Conservation (phyloP, 306 rosid species). For the Medicago ruthenica region DNA sequence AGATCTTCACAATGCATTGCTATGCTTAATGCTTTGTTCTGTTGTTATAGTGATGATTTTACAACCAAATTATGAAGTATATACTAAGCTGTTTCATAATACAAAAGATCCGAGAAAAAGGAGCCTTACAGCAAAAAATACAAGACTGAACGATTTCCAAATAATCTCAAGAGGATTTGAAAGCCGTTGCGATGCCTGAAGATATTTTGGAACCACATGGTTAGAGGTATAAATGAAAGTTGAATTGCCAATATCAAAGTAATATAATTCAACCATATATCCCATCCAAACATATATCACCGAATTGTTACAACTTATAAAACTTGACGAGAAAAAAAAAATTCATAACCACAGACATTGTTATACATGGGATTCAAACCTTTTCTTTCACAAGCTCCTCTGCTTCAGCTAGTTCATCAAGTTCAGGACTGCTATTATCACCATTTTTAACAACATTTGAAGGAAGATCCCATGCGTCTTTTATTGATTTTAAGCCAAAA, state of each 20-base stretch:
- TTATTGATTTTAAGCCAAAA: constrained; percentile 89
- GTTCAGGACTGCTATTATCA: constrained; percentile 68
- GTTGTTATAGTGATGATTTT: constrained; percentile 27
- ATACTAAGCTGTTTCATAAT: constrained; percentile 8
- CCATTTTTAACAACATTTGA: constrained; percentile 57
- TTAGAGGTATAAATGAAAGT: constrained; percentile 22
- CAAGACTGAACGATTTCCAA: constrained; percentile 96
- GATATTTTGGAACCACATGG: constrained; percentile 18
- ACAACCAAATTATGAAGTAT: constrained; percentile 21
- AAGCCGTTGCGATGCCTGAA: constrained; percentile 73
- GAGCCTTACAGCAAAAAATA: constrained; percentile 89
- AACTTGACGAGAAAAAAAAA: neutral
- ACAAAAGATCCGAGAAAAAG: constrained; percentile 27
- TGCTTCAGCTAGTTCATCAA: constrained; percentile 84
- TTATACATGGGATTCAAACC: constrained; percentile 54
- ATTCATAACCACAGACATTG: neutral
- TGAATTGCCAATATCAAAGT: constrained; percentile 31
- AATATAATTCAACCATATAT: constrained; percentile 35
- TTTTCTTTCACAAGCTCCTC: constrained; percentile 95
- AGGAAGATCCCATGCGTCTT: constrained; percentile 98
- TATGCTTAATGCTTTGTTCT: neutral
- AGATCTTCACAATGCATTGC: constrained; percentile 31
- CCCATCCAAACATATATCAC: neutral
- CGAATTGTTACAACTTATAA: neutral
- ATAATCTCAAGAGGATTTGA: constrained; percentile 83